These are phyloP conservation scores for Scalesia atractyloides DNA, from an alignment of 129 eudicot species.

Conservation along the genomic window DNA sequence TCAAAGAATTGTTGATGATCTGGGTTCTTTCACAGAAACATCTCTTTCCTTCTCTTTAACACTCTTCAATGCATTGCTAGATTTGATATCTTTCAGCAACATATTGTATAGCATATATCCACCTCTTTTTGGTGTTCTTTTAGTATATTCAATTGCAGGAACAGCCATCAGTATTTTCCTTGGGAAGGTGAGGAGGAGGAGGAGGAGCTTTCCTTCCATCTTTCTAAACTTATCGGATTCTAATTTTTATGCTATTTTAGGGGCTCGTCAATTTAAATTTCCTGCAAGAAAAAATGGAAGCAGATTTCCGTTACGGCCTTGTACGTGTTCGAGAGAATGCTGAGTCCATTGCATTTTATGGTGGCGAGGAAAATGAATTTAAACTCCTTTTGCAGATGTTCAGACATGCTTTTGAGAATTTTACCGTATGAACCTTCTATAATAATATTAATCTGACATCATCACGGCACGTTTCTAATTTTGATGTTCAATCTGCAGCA, in stretches of 20 bases:
- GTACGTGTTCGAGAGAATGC: slow-evolving; percentile 98
- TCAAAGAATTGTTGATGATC: slow-evolving; percentile 96
- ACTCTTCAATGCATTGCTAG: slow-evolving; percentile 83
- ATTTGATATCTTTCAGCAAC: slow-evolving; percentile 96
- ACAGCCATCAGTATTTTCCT: slow-evolving; percentile 84
- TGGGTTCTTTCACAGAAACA: slow-evolving; percentile 89
- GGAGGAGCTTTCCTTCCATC: not conserved
- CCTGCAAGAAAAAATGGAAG: slow-evolving; percentile 98
- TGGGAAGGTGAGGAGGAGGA: slow-evolving; percentile 62
- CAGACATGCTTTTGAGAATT: slow-evolving; percentile 70
- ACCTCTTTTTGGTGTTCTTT: slow-evolving; percentile 75
- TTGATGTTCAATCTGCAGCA: slow-evolving; percentile 52
- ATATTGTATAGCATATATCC: slow-evolving; percentile 89
- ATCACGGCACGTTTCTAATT: not conserved
- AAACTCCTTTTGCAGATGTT: slow-evolving; percentile 69
- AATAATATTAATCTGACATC: not conserved
- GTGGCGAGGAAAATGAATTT: slow-evolving; percentile 79
- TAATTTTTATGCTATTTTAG: slow-evolving; percentile 39
- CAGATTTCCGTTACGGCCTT: slow-evolving; percentile 96
- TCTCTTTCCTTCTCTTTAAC: slow-evolving; percentile 89
- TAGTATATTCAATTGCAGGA: slow-evolving; percentile 85
- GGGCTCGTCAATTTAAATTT: slow-evolving; percentile 78
- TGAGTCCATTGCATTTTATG: slow-evolving; percentile 81
- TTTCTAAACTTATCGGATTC: slow-evolving; percentile 15
- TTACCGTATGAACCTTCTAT: slow-evolving; percentile 48